phyloP scores from a whole-genome alignment of 78 protist species.

The Acrasis kona region DNA sequence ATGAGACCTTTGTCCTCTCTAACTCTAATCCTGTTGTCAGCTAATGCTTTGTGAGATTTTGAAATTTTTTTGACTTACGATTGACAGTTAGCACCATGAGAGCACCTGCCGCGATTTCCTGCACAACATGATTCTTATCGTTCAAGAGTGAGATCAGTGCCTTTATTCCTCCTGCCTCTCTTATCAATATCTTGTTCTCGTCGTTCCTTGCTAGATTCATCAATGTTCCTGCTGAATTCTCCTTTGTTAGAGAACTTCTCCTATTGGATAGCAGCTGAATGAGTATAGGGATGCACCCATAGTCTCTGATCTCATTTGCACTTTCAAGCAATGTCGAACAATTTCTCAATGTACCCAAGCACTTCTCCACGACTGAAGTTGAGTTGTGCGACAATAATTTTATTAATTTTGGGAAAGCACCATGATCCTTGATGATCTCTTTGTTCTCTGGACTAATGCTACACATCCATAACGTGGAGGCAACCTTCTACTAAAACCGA shows the following conservation, averaged over 20 bases:
- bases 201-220: neutral
- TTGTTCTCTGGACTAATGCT: neutral
- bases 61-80: no score
- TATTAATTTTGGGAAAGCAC: constrained; percentile 9
- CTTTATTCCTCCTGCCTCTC: constrained; percentile 12
- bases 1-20: no score
- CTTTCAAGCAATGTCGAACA: constrained; percentile 5
- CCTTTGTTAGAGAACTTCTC: neutral
- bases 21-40: no score
- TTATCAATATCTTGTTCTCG: neutral
- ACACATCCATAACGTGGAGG: constrained; percentile 12
- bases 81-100: no score
- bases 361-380: neutral
- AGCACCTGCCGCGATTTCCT: no score
- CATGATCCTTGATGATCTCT: neutral
- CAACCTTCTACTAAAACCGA: constrained; percentile 13
- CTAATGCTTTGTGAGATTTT: no score
- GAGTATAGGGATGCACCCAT: neutral
- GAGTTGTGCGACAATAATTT: neutral
- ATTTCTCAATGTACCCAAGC: constrained; percentile 1
- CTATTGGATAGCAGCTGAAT: neutral
- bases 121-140: no score
- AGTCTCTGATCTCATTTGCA: neutral
- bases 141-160: neutral
- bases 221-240: constrained; percentile 25